Conservation (phyloP, 768 basidiomycete species). For the Antrodiella citrinella region DNA sequence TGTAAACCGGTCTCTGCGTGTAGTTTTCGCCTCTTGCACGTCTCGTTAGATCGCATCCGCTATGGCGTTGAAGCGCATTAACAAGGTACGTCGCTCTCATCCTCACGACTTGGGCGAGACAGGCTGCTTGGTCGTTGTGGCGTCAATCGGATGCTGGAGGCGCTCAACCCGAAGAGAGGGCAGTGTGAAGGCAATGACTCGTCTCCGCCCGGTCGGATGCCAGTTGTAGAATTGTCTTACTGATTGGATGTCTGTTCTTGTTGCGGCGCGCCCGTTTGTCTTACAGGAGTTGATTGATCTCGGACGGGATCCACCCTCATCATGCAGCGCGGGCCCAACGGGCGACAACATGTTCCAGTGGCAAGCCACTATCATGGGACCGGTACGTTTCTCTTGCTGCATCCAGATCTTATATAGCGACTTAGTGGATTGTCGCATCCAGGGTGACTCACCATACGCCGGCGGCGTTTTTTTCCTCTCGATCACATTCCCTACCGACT, state of each 20-base stretch:
- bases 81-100: slow-evolving; percentile 62
- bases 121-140: slow-evolving; percentile 2
- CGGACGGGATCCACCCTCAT: slow-evolving; percentile 98
- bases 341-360: slow-evolving; percentile 99
- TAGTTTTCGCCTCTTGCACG: slow-evolving; percentile 13
- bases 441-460: slow-evolving; percentile 97
- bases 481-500: slow-evolving; percentile 92
- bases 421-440: slow-evolving; percentile 10
- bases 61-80: slow-evolving; percentile 99
- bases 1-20: too few relatives aligned
- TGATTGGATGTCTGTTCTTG: neutral
- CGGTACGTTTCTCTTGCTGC: slow-evolving; percentile 48
- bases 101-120: slow-evolving; percentile 1
- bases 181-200: slow-evolving; percentile 1
- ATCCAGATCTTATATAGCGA: slow-evolving; percentile 1
- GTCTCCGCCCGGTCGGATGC: neutral
- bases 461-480: slow-evolving; percentile 99
- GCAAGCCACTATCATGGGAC: slow-evolving; percentile 99
- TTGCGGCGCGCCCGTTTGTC: too few relatives aligned
- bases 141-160: neutral
- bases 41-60: slow-evolving; percentile 10
- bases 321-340: slow-evolving; percentile 97
- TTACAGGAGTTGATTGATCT: slow-evolving; percentile 97
- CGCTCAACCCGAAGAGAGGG: neutral
- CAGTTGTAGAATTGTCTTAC: neutral